Evolutionary conservation across 352 stramenopile species (phyloP), one percentile per base, ranked within the genome.

Genomic region (Phytophthora cryptogea): DNA sequence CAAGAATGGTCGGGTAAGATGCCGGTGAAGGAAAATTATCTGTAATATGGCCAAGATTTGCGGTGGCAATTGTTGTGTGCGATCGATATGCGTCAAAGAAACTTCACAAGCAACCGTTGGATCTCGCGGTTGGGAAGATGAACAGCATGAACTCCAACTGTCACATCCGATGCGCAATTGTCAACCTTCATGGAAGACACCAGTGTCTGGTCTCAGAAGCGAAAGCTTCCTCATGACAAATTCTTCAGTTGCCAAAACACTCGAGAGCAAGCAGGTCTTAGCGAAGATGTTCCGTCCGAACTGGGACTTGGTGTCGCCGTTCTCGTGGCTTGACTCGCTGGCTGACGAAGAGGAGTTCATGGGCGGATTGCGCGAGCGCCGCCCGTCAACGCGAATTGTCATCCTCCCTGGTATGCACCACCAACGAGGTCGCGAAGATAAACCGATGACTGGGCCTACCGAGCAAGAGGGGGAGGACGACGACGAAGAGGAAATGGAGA

Each of bases 291-390:
- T 80, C 37, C 74, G 74, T n/a, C 66, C 50, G 4, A 70, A 79
- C 50, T 88, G 78, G 74, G 74, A 88, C 30, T 47, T 76, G 16
- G 70, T 89, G 39, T 72, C 79, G 27, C 76, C 79, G 11, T 54
- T 70, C 6, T 69, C 69, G 45, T 87, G 74, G 76, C 51, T 86
- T 11, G 68, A 70, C 32, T 70, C 74, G 40, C 54, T 89, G 14
- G 67, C 65, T 8, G 66, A 74, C 28, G 76, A 87, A 56, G 74
- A 89, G 48, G 54, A 79, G 51, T 74, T 84, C 31, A 73, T 86
- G 56, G 50, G 68, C 35, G 63, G 74, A 0, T 43, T 69, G 2
- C 41, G 60, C 20, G 23, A 44, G 27, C 26, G 43, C 26, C 56
- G 46, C 16, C 47, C 72, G 14, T 43, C 63, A 8, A 72, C 62